These are phyloP conservation scores for Magnolia sinica DNA, from an alignment of 164 flowering plant genomes.

Conservation along the genomic window DNA sequence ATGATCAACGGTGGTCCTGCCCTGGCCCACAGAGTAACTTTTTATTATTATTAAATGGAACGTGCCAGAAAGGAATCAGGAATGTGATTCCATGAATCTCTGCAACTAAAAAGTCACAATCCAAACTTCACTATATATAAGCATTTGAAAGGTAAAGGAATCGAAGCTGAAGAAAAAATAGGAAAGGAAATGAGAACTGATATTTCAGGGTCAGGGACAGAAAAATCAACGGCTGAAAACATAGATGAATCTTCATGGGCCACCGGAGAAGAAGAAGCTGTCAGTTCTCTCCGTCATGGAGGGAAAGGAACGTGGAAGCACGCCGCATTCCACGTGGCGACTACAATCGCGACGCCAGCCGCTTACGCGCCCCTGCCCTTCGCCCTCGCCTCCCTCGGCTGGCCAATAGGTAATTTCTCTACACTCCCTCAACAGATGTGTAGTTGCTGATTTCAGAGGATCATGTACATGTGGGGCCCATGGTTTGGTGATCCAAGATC, in stretches of 20 bases:
- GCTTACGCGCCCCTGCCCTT: constrained; percentile 63
- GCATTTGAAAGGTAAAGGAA: too few species aligned
- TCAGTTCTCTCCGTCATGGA: background rate
- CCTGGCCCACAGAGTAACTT: too few species aligned
- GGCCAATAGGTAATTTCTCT: constrained; percentile 48
- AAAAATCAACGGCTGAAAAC: background rate
- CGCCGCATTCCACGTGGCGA: constrained; percentile 62
- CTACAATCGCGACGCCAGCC: constrained; percentile 68
- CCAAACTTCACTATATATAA: too few species aligned
- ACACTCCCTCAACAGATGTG: background rate
- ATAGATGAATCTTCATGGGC: background rate
- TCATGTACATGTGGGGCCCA: background rate
- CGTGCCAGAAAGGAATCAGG: too few species aligned
- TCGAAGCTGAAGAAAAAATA: too few species aligned
- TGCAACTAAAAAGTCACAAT: too few species aligned
- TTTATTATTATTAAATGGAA: too few species aligned
- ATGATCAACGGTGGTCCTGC: too few species aligned
- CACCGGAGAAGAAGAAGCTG: background rate
- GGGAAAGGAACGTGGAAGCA: constrained; percentile 60
- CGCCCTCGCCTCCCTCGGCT: constrained; percentile 63
- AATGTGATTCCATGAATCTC: too few species aligned
- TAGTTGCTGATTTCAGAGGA: background rate
- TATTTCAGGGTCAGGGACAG: background rate
- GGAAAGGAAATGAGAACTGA: too few species aligned
- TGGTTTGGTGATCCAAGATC: background rate